Evolutionary conservation across 164 flowering plant genomes (phyloP).

Genomic region (Akebia trifoliata): DNA sequence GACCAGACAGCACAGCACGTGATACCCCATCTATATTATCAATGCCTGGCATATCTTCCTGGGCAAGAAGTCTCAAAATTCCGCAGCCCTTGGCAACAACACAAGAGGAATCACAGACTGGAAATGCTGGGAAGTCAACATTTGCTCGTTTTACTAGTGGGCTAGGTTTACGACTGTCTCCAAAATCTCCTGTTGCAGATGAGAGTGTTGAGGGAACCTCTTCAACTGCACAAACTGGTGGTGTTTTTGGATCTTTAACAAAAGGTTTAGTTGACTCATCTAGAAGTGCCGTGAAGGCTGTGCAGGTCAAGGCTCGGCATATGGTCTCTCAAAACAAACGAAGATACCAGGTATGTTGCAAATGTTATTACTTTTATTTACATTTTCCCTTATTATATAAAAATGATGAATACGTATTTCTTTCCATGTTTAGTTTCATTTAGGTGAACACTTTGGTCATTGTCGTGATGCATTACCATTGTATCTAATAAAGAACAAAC

Average conservation of each 20-base stretch:
- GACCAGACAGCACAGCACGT: constrained; percentile 30
- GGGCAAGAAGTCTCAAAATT: constrained; percentile 80
- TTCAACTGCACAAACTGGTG: constrained; percentile 49
- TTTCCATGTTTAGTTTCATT: no score
- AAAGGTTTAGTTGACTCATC: constrained; percentile 92
- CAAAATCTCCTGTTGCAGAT: constrained; percentile 51
- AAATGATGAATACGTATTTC: no score
- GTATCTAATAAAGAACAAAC: no score
- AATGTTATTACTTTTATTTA: neutral
- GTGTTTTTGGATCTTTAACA: constrained; percentile 70
- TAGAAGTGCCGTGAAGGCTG: constrained; percentile 88
- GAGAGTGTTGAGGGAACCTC: constrained; percentile 38
- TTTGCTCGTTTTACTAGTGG: constrained; percentile 86
- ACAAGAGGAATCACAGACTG: constrained; percentile 52
- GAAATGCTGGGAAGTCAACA: constrained; percentile 54
- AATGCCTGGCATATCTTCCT: constrained; percentile 60
- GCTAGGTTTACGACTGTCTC: constrained; percentile 62
- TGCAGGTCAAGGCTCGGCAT: constrained; percentile 96
- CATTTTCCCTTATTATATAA: no score
- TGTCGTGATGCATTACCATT: no score
- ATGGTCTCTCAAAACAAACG: constrained; percentile 96
- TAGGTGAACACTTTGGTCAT: no score
- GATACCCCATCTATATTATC: constrained; percentile 53
- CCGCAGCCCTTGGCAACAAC: constrained; percentile 54
- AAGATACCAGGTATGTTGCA: constrained; percentile 78